Base-by-base conservation (phyloP, 345 rosid genomes). In the Toxicodendron radicans region DNA sequence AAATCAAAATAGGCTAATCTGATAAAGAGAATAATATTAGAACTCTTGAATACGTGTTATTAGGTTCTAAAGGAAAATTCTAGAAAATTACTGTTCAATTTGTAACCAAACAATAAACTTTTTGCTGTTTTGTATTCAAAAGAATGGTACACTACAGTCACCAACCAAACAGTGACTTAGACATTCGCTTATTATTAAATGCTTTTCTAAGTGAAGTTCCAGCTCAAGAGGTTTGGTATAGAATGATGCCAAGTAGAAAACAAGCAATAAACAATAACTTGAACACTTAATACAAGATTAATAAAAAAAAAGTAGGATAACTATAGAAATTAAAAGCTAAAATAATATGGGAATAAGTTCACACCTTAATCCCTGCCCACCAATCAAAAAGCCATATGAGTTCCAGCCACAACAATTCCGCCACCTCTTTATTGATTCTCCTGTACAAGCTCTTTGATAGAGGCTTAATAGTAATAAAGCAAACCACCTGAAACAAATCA, bases 321-420 rank as follows among this genome's bases (percentile, higher is more conserved):
- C 12, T 32, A 13, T n/a, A 59, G 7, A n/a, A 70, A 41, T 66
- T 49, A 63, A 70, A 56, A 51, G 54, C 45, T 16, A 73, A 62
- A 24, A 10, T 2, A 48, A 72, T 35, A 73, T 7, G 38, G 60
- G 72, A 56, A 58, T 49, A 59, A 33, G 41, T 46, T 64, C 43
- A 30, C 78, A 92, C 98, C 98, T 94, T 88, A 10, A 94, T 87
- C 65, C 87, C 89, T 4, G 96, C 99, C 95, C 98, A 95, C 99
- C 99, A 95, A 82, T 95, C 99, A 64, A 89, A 81, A 0, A 95
- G 79, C 99, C 98, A 91, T n/a, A 93, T 85, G 64, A 93, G 93
- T 80, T 93, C 91, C 79, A 95, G 64, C 99, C 98, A 93, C 81
- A 95, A 81, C 78, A 92, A 76, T 76, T 95, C 99, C 12, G 96